Evolutionary conservation across 768 basidiomycete species (phyloP), one percentile per base, ranked within the genome.

Genomic region (Chlorophyllum brunneum): DNA sequence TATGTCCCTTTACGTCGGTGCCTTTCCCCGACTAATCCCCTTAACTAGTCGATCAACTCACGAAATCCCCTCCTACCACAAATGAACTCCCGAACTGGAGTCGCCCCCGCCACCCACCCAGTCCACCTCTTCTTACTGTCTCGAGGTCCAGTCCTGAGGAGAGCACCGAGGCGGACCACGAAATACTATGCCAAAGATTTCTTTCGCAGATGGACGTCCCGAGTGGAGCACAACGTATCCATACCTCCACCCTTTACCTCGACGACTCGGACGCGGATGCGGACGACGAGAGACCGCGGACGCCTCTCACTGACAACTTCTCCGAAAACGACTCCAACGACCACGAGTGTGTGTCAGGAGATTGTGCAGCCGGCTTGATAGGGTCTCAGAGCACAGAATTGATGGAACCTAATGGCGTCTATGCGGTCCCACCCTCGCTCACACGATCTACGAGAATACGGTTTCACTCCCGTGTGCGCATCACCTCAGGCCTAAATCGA

Each of bases 391-490:
- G 16, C 4, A 49, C 29, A n/a, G 48, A 47, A 11, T 22, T 15
- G 5, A 26, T 18, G 11, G 48, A 52, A n/a, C 26, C 33, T 18
- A 16, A 34, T 45, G 51, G 18, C 6, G 6, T 24, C 41, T n/a
- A n/a, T n/a, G n/a, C 29, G 8, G 42, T 52, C 29, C 42, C 51
- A 13, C 51, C 51, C 16, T 39, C 54, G 3, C 57, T 61, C 1
- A 58, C 52, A 27, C 58, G 55, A 29, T 55, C 62, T 16, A 57
- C 55, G 39, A 70, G 67, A 27, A 83, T 89, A 2, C 85, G 78
- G 48, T 90, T 90, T 65, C 79, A 80, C 51, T 83, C 86, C 48
- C 80, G 88, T 36, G 88, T 90, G 27, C 83, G 88, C 58, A 90
- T 90, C 56, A 80, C 86, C 2, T 85, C 85, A 13, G 88, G 88